Percentiles rank a stretch among this genome's conserved stretches.
These are phyloP conservation scores for Exophiala viscosa DNA, from an alignment of 2,329 filamentous ascomycete species.

Conservation along the genomic window DNA sequence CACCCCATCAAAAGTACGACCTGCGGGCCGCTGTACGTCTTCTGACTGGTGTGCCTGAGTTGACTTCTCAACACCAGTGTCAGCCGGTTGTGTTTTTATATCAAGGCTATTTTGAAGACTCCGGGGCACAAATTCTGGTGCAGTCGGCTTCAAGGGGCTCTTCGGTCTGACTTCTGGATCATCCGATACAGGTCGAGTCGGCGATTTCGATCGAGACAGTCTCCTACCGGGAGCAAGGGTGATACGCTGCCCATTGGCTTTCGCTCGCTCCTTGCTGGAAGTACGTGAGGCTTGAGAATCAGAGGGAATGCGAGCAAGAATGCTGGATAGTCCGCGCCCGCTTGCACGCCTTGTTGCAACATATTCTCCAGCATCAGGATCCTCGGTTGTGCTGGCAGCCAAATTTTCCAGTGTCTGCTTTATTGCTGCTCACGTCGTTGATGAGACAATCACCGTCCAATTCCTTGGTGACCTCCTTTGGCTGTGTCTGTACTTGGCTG, in stretches of 20 bases:
- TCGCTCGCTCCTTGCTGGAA: slow-evolving; percentile 2
- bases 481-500: slow-evolving; percentile 44
- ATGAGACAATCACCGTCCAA: background rate
- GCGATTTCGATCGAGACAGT: slow-evolving; percentile 4
- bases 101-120: background rate
- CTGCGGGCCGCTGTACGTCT: too few species aligned
- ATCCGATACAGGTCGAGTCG: background rate
- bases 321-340: too few species aligned
- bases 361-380: background rate
- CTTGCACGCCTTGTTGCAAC: too few species aligned
- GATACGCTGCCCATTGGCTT: background rate
- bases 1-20: too few species aligned
- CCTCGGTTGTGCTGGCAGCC: background rate
- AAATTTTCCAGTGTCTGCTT: slow-evolving; percentile 1
- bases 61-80: background rate
- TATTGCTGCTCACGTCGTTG: slow-evolving; percentile 7
- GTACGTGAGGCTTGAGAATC: slow-evolving; percentile 3
- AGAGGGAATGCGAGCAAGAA: too few species aligned
- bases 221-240: background rate
- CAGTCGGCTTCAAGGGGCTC: slow-evolving; percentile 3
- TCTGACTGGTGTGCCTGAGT: too few species aligned
- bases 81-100: background rate
- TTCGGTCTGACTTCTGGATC: background rate
- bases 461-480: background rate
- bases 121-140: slow-evolving; percentile 2